phyloP scores from a whole-genome alignment of 2,329 filamentous ascomycete genomes.

The Endoconidiophora polonica region DNA sequence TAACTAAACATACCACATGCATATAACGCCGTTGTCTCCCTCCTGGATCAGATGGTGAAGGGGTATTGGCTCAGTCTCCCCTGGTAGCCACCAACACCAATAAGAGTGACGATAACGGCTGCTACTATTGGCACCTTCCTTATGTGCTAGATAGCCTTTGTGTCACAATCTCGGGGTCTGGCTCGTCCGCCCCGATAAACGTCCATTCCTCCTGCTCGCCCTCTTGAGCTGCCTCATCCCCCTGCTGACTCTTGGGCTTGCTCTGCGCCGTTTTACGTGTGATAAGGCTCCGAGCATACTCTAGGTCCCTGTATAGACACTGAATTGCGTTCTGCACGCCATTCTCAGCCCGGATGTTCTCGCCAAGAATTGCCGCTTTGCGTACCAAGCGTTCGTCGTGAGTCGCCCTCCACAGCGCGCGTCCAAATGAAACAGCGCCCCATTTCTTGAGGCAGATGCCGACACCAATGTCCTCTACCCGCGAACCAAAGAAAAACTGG shows the following conservation, averaged over 20 bases:
- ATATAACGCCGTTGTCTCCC: background rate
- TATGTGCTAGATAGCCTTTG: conserved; percentile 21
- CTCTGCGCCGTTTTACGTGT: conserved; percentile 33
- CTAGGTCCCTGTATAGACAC: conserved; percentile 83
- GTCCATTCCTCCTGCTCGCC: conserved; percentile 81
- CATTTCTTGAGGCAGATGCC: conserved; percentile 79
- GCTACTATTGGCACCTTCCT: background rate
- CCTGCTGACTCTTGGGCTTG: conserved; percentile 23
- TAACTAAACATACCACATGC: background rate
- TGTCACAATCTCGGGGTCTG: conserved; percentile 27
- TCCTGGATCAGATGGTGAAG: background rate
- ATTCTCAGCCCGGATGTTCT: conserved; percentile 79
- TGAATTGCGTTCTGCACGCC: conserved; percentile 85
- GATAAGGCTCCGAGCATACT: conserved; percentile 76
- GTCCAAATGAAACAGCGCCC: conserved; percentile 69
- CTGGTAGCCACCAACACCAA: background rate
- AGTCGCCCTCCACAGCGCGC: conserved; percentile 80
- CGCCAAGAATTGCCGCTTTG: conserved; percentile 66
- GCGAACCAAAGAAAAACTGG: conserved; percentile 84
- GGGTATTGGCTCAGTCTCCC: background rate
- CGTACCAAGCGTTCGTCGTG: conserved; percentile 81
- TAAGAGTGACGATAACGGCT: background rate
- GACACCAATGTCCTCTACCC: conserved; percentile 85
- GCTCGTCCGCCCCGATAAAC: conserved; percentile 50
- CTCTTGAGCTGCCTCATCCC: conserved; percentile 32